A percentile compares a stretch with the other conserved stretches of the same genome.
phyloP scores from a whole-genome alignment of 2,329 filamentous ascomycete genomes.

The Arthrocladium fulminans region DNA sequence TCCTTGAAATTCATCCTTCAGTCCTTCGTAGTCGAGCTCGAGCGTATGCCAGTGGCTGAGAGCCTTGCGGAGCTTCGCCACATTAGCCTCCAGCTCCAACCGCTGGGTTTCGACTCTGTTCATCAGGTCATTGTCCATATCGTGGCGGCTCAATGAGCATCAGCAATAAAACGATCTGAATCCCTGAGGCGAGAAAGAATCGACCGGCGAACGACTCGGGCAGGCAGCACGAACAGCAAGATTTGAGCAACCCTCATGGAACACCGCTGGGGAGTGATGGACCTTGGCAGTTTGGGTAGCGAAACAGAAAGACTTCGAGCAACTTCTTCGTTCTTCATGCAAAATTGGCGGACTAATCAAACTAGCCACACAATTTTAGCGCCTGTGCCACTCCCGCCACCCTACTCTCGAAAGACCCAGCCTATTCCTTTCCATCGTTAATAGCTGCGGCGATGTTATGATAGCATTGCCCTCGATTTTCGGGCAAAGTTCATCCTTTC shows the following conservation, averaged over 20 bases:
- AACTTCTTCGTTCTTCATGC: too few species aligned
- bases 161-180: neutral
- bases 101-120: constrained; percentile 67
- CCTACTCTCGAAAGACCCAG: too few species aligned
- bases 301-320: neutral
- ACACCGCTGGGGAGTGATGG: too few species aligned
- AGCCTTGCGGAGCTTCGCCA: constrained; percentile 63
- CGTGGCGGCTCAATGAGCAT: neutral
- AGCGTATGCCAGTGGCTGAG: constrained; percentile 83
- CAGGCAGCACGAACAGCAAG: too few species aligned
- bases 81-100: constrained; percentile 63
- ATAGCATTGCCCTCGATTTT: neutral
- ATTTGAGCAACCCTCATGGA: too few species aligned
- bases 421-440: too few species aligned
- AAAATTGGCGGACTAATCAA: too few species aligned
- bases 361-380: too few species aligned
- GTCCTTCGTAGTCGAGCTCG: constrained; percentile 82
- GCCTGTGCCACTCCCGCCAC: neutral
- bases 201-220: too few species aligned
- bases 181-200: neutral
- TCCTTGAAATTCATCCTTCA: constrained; percentile 69
- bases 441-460: neutral
- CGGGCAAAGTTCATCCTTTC: neutral
- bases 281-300: too few species aligned
- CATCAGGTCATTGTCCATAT: constrained; percentile 44